phyloP scores from a whole-genome alignment of 768 basidiomycete genomes.

The Tylopilus plumbeoviolaceoides region DNA sequence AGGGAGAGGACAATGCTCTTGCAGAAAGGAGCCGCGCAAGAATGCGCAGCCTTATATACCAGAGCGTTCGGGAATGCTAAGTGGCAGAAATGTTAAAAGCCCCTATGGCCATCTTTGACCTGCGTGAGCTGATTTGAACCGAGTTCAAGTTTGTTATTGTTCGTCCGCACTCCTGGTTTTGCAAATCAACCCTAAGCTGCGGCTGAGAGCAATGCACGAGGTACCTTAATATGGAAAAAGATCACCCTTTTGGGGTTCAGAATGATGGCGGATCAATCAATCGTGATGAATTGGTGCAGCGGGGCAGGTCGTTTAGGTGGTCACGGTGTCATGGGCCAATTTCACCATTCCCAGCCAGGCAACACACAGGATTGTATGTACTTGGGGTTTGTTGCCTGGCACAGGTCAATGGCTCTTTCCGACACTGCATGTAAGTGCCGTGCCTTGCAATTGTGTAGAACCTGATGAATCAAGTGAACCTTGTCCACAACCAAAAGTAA shows the following conservation, averaged over 20 bases:
- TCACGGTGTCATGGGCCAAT: background rate
- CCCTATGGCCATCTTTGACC: background rate
- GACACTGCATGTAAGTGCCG: background rate
- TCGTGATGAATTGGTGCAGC: background rate
- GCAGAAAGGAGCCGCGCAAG: background rate
- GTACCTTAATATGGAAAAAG: background rate
- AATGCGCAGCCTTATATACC: slow-evolving; percentile 2
- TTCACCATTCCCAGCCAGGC: background rate
- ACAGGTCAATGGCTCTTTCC: background rate
- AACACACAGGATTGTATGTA: background rate
- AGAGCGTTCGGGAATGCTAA: background rate
- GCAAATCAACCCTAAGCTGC: background rate
- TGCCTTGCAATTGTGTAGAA: background rate
- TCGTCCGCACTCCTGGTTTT: background rate
- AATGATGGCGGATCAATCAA: background rate
- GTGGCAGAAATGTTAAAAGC: too few relatives aligned
- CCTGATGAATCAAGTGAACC: background rate
- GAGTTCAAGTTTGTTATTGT: too few relatives aligned
- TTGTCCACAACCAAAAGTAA: background rate
- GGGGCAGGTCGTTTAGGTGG: background rate
- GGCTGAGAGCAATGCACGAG: background rate
- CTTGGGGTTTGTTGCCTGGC: background rate
- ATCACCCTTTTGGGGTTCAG: background rate
- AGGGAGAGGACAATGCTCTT: background rate
- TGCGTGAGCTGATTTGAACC: background rate